phyloP scores from a whole-genome alignment of 2,329 filamentous ascomycete species.

The Aspergillus tanneri region DNA sequence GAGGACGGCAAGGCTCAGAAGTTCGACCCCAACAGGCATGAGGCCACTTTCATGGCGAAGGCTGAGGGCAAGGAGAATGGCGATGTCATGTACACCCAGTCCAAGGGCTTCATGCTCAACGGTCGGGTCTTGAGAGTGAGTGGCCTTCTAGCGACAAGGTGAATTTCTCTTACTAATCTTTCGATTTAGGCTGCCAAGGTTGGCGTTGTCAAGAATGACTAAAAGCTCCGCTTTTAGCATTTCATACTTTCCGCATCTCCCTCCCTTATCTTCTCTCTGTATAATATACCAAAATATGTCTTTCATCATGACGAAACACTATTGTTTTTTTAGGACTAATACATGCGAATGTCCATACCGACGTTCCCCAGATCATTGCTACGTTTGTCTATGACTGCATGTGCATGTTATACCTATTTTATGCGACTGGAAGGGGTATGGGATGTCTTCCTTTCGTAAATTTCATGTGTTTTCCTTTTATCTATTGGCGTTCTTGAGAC shows the following conservation, averaged over 20 bases:
- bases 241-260: conserved; percentile 6
- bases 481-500: conserved; percentile 19
- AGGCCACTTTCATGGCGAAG: conserved; percentile 92
- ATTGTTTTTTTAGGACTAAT: neutral
- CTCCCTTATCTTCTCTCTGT: conserved; percentile 27
- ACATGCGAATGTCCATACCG: conserved; percentile 11
- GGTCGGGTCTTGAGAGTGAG: conserved; percentile 74
- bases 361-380: conserved; percentile 19
- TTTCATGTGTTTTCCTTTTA: conserved; percentile 21
- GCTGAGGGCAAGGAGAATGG: conserved; percentile 85
- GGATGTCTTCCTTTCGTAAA: conserved; percentile 29
- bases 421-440: conserved; percentile 31
- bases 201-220: conserved; percentile 83
- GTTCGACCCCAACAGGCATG: conserved; percentile 95
- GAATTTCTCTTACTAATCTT: conserved; percentile 4
- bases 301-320: conserved; percentile 26
- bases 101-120: conserved; percentile 94
- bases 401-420: conserved; percentile 37
- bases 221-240: conserved; percentile 21
- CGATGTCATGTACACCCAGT: conserved; percentile 86
- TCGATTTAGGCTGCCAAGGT: conserved; percentile 74
- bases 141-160: conserved; percentile 5
- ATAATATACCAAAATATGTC: conserved; percentile 35
- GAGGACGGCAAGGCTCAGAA: conserved; percentile 64
- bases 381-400: conserved; percentile 30